Percentiles rank a stretch among this genome's conserved stretches.
These are phyloP conservation scores for Vaccinium macrocarpon DNA, from an alignment of 148 eudicot species.

Conservation along the genomic window DNA sequence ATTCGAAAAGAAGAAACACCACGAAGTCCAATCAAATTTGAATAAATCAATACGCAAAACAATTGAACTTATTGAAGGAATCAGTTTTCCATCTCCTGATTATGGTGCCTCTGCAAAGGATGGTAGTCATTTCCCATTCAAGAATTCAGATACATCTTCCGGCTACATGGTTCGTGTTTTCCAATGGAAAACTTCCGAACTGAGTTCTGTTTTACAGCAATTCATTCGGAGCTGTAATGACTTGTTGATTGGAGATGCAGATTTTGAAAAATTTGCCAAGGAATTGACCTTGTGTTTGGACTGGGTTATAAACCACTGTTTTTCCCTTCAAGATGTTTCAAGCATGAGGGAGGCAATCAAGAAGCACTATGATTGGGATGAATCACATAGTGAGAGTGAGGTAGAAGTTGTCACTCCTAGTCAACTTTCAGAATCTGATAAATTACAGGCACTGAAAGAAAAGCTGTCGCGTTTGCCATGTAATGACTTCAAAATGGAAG, in stretches of 20 bases:
- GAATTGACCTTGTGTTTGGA: conserved; percentile 51
- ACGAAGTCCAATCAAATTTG: conserved; percentile 18
- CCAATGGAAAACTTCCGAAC: conserved; percentile 81
- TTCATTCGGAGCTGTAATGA: conserved; percentile 54
- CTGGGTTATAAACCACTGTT: conserved; percentile 76
- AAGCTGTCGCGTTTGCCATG: conserved; percentile 12
- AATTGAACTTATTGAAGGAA: conserved; percentile 63
- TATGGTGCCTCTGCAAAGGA: conserved; percentile 18
- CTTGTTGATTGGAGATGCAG: conserved; percentile 46
- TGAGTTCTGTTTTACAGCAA: conserved; percentile 39
- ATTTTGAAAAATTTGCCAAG: conserved; percentile 47
- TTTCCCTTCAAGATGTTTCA: conserved; percentile 75
- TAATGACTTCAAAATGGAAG: conserved; percentile 21
- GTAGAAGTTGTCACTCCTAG: conserved; percentile 29
- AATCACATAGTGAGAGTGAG: conserved; percentile 53
- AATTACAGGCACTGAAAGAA: conserved; percentile 25
- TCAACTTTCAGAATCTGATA: conserved; percentile 34
- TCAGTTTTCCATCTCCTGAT: conserved; percentile 28
- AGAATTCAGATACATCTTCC: conserved; percentile 31
- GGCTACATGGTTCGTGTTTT: conserved; percentile 57
- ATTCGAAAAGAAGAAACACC: conserved; percentile 7
- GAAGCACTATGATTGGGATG: conserved; percentile 31
- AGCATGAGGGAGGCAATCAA: conserved; percentile 60
- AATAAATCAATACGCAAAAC: conserved; percentile 33
- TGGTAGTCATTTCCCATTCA: conserved; percentile 22